Evolutionary conservation across 1,284 basidiomycete species (phyloP), one percentile per base, ranked within the genome.

Genomic region (Malassezia japonica): DNA sequence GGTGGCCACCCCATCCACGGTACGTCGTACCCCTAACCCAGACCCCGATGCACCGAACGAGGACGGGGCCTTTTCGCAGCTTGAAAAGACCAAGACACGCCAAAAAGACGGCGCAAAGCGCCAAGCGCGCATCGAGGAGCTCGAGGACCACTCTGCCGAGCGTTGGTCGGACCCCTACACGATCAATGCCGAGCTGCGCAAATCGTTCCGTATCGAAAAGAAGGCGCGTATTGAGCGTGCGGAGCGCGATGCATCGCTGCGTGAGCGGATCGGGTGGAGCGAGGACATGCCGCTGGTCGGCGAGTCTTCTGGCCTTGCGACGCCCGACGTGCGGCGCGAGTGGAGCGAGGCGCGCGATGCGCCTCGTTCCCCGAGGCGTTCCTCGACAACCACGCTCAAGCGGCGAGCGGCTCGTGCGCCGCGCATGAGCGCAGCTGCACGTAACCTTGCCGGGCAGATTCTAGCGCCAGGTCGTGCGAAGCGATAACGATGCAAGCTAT

Each of bases 1-100:
- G 92, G 92, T 4, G 89, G 89, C 0, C 87, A 82, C 62, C 86
- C 86, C n/a, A 78, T 90, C 27, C 83, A 87, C 66, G 86, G 88
- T 84, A 67, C 57, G 79, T 32, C 12, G 9, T 21, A 24, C 13
- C 9, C 28, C 20, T 23, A n/a, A 21, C 9, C 4, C 1, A 36
- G 31, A 46, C 28, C 21, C 29, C 18, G 32, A 38, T 0, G 16
- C 31, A 18, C 49, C 42, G 10, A 36, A 20, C 61, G 84, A 84
- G 9, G 83, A 75, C 0, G 91, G 95, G 72, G 85, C 92, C 0
- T 83, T 98, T 31, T 84, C 82, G 1, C 82, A 83, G 8, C 77
- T 96, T 1, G 92, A 96, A 68, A 91, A 92, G 76, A 83, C 83
- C 1, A 83, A 84, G 1, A 81, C 80, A 18, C 85, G 88, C 2